Percentiles rank a stretch among this genome's conserved stretches.
Conservation (phyloP, 1,139 yeast species). For the Zygosaccharomyces sapae region DNA sequence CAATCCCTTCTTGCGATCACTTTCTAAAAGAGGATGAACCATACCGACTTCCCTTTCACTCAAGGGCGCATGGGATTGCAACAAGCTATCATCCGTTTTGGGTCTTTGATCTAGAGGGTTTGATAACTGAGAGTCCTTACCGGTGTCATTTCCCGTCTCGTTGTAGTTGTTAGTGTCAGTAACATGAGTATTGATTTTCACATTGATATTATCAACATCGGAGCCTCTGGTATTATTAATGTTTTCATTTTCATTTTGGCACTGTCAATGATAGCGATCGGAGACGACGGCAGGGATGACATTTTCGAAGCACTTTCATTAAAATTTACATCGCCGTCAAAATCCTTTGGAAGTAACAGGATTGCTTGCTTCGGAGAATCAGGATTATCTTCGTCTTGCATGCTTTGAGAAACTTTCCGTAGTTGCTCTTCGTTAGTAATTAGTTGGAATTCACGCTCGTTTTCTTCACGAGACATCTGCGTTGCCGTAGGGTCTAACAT, state of each 20-base stretch:
- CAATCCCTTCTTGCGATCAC: slow-evolving; percentile 12
- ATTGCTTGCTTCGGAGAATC: slow-evolving; percentile 29
- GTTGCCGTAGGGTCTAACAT: slow-evolving; percentile 5
- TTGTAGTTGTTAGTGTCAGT: not conserved
- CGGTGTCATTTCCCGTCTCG: too few relatives aligned
- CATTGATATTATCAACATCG: not conserved
- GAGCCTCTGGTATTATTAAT: not conserved
- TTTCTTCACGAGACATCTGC: slow-evolving; percentile 10
- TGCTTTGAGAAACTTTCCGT: slow-evolving; percentile 20
- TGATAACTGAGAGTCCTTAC: not conserved
- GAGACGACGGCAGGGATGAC: slow-evolving; percentile 8
- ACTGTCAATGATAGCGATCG: not conserved
- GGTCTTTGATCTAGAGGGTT: not conserved
- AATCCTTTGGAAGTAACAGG: slow-evolving; percentile 29
- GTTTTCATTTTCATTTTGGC: not conserved
- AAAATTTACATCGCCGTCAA: slow-evolving; percentile 20
- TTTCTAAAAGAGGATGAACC: slow-evolving; percentile 17
- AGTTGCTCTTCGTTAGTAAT: slow-evolving; percentile 27
- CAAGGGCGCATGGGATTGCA: slow-evolving; percentile 12
- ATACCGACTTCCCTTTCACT: slow-evolving; percentile 24
- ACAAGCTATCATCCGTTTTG: not conserved
- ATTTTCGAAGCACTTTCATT: slow-evolving; percentile 9
- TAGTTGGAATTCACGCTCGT: slow-evolving; percentile 20
- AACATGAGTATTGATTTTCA: not conserved
- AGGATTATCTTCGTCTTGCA: slow-evolving; percentile 16